A percentile compares a stretch with the other conserved stretches of the same genome.
Conservation (phyloP, 2,329 filamentous ascomycete species). For the Aspergillus melleus region DNA sequence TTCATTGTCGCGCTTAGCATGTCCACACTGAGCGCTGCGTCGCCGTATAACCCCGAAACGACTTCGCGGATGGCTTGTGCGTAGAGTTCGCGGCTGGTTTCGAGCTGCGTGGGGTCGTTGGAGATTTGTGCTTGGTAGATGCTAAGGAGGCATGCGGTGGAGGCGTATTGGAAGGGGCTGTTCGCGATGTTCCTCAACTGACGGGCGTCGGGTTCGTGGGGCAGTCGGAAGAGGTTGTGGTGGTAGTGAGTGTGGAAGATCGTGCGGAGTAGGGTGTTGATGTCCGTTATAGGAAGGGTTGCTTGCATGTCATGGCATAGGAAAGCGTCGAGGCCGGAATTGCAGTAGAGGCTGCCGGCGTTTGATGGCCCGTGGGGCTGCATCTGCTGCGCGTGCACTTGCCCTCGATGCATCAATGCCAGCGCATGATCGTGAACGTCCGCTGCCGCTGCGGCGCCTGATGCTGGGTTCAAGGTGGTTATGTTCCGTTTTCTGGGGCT, state of each 20-base stretch:
- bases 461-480: neutral
- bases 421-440: constrained; percentile 21
- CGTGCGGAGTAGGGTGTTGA: constrained; percentile 27
- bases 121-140: constrained; percentile 28
- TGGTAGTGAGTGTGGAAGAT: constrained; percentile 31
- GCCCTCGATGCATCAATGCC: constrained; percentile 23
- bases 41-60: constrained; percentile 27
- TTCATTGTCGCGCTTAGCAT: constrained; percentile 39
- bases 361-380: neutral
- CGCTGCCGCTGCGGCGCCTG: constrained; percentile 3
- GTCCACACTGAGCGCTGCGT: constrained; percentile 31
- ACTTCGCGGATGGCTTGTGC: constrained; percentile 32
- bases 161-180: constrained; percentile 26
- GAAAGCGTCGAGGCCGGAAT: too few relatives aligned
- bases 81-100: constrained; percentile 32
- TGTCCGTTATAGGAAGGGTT: constrained; percentile 13
- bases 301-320: too few relatives aligned
- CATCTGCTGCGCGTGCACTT: neutral
- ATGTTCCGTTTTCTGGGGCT: neutral
- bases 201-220: constrained; percentile 14
- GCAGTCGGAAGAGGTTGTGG: constrained; percentile 28
- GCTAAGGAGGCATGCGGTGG: constrained; percentile 28
- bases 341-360: too few relatives aligned
- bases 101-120: constrained; percentile 22
- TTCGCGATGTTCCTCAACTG: constrained; percentile 25